These are phyloP conservation scores for Neonectria hederae DNA, from an alignment of 2,329 filamentous ascomycete species.

Conservation along the genomic window DNA sequence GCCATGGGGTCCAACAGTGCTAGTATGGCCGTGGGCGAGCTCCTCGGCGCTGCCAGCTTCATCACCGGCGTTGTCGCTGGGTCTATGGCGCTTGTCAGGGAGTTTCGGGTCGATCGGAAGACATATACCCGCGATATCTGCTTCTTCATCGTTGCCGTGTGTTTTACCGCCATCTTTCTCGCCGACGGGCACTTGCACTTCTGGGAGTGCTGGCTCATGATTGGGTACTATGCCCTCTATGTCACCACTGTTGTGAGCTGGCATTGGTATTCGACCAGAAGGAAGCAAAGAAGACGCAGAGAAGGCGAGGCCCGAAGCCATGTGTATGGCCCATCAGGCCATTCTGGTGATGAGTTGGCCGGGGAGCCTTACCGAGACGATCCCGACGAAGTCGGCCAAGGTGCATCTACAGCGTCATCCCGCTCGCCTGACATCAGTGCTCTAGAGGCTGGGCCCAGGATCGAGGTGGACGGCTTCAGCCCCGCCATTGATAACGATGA, in stretches of 20 bases:
- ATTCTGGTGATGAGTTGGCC: constrained; percentile 62
- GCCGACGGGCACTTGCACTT: constrained; percentile 83
- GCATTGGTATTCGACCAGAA: constrained; percentile 84
- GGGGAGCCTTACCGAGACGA: constrained; percentile 72
- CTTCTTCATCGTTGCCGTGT: constrained; percentile 89
- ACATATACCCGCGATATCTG: constrained; percentile 91
- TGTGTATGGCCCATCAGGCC: constrained; percentile 67
- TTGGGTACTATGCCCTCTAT: constrained; percentile 90
- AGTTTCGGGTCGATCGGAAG: constrained; percentile 89
- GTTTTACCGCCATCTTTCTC: constrained; percentile 87
- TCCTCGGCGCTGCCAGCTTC: constrained; percentile 94
- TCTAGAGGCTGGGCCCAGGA: constrained; percentile 57
- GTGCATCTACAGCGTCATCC: constrained; percentile 24
- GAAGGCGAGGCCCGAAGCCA: constrained; percentile 80
- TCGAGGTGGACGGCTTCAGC: constrained; percentile 56
- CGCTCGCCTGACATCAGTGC: constrained; percentile 51
- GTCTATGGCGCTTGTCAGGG: constrained; percentile 95
- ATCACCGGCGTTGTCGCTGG: constrained; percentile 97
- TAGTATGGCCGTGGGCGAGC: constrained; percentile 93
- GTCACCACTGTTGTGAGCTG: constrained; percentile 87
- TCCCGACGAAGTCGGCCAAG: constrained; percentile 49
- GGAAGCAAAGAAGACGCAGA: constrained; percentile 67
- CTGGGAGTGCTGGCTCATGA: constrained; percentile 93
- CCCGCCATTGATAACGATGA: constrained; percentile 51
- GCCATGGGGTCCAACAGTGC: constrained; percentile 97